These are phyloP conservation scores for Garcia nutans DNA, from an alignment of 345 rosid genomes.

Conservation along the genomic window DNA sequence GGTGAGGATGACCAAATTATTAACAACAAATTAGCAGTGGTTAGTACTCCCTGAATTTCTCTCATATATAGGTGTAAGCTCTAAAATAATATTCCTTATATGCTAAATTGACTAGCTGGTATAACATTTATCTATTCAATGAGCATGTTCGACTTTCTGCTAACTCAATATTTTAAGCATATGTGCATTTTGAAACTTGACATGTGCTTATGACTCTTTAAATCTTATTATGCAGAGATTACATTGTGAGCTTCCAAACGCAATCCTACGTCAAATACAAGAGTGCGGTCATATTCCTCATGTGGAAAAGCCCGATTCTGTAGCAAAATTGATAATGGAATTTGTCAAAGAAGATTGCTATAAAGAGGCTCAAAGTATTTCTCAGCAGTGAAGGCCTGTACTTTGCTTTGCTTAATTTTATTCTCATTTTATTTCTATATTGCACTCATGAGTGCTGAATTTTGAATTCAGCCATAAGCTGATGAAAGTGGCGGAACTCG, in stretches of 20 bases:
- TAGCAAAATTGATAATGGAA: constrained; percentile 55
- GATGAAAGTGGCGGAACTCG: not conserved
- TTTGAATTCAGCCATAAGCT: not conserved
- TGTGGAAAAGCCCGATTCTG: constrained; percentile 64
- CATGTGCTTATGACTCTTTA: not conserved
- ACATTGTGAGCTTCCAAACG: constrained; percentile 62
- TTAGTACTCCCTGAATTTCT: constrained; percentile 31
- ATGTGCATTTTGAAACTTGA: not conserved
- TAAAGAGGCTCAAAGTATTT: constrained; percentile 29
- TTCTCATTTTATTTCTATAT: too few species aligned
- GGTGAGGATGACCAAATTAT: constrained; percentile 86
- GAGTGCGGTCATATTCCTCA: constrained; percentile 91
- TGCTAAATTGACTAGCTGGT: not conserved
- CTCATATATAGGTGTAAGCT: not conserved
- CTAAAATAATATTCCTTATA: too few species aligned
- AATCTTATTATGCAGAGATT: constrained; percentile 51
- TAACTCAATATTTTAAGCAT: not conserved
- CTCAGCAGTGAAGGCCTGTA: constrained; percentile 15
- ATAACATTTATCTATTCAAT: not conserved
- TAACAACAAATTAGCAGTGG: constrained; percentile 75
- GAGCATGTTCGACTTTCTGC: not conserved
- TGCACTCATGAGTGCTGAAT: too few species aligned
- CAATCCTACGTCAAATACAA: constrained; percentile 63
- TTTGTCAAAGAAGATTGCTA: constrained; percentile 49
- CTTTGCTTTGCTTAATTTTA: not conserved